Conservation (phyloP, 345 rosid species). For the Barbarea vulgaris region DNA sequence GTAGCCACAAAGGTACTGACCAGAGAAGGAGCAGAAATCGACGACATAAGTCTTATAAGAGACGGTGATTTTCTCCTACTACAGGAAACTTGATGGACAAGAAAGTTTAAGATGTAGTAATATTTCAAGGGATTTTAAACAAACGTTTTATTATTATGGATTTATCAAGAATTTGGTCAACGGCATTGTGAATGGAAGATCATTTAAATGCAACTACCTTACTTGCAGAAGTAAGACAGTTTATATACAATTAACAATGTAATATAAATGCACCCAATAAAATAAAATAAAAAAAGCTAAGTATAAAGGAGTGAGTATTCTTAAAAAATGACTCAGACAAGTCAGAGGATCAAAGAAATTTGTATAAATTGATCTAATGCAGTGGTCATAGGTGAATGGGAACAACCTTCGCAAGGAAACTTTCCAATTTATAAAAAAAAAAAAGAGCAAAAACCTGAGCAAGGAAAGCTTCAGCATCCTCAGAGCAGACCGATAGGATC, state of each 20-base stretch:
- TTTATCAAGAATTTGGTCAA: not conserved
- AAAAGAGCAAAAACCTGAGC: conserved; percentile 58
- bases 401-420: conserved; percentile 65
- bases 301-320: not conserved
- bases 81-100: conserved; percentile 12
- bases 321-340: too few relatives aligned
- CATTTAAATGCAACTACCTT: not conserved
- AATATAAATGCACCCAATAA: not conserved
- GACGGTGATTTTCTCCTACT: conserved; percentile 79
- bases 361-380: not conserved
- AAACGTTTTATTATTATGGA: not conserved
- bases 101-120: not conserved
- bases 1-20: conserved; percentile 51
- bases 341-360: too few relatives aligned
- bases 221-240: not conserved
- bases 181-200: not conserved
- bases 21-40: conserved; percentile 73
- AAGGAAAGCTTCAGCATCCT: conserved; percentile 92
- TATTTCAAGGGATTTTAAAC: not conserved
- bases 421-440: not conserved
- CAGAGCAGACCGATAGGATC: conserved; percentile 93
- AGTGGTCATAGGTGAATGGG: conserved; percentile 54
- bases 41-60: conserved; percentile 68
- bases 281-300: not conserved
- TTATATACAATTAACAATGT: not conserved